Conservation (phyloP, 1,139 yeast genomes). For the Magnusiomyces suaveolens region DNA sequence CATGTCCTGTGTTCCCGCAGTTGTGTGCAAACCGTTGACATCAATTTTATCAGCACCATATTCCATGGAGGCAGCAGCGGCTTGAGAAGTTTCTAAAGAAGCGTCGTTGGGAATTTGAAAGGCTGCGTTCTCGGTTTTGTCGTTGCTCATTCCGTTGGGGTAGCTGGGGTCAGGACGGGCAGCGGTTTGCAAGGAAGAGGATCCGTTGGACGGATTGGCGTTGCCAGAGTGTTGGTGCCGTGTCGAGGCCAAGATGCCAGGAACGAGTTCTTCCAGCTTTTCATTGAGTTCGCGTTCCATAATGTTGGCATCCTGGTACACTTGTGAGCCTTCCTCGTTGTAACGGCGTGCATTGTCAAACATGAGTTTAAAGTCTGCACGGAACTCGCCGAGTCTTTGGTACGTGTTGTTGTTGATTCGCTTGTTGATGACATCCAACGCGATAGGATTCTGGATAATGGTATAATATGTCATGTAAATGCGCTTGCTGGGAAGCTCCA, state of each 20-base stretch:
- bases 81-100: neutral
- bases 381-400: slow-evolving; percentile 47
- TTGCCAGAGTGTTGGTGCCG: neutral
- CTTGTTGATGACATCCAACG: slow-evolving; percentile 58
- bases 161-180: neutral
- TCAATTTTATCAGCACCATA: neutral
- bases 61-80: neutral
- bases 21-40: too few species aligned
- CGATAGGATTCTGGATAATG: slow-evolving; percentile 70
- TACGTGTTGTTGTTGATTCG: slow-evolving; percentile 48
- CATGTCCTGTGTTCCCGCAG: neutral
- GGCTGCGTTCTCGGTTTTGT: neutral
- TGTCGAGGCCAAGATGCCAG: slow-evolving; percentile 3
- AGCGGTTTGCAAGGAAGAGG: neutral
- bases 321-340: slow-evolving; percentile 82
- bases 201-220: neutral
- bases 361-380: slow-evolving; percentile 67
- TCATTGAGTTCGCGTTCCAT: slow-evolving; percentile 37
- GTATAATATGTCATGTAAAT: slow-evolving; percentile 82
- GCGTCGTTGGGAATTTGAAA: neutral
- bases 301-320: slow-evolving; percentile 62
- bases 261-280: slow-evolving; percentile 14
- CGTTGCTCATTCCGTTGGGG: too few species aligned
- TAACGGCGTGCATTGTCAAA: slow-evolving; percentile 75
- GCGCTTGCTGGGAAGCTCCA: slow-evolving; percentile 47